These are phyloP conservation scores for Nothopassalora personata DNA, from an alignment of 2,329 filamentous ascomycete species.

Conservation along the genomic window DNA sequence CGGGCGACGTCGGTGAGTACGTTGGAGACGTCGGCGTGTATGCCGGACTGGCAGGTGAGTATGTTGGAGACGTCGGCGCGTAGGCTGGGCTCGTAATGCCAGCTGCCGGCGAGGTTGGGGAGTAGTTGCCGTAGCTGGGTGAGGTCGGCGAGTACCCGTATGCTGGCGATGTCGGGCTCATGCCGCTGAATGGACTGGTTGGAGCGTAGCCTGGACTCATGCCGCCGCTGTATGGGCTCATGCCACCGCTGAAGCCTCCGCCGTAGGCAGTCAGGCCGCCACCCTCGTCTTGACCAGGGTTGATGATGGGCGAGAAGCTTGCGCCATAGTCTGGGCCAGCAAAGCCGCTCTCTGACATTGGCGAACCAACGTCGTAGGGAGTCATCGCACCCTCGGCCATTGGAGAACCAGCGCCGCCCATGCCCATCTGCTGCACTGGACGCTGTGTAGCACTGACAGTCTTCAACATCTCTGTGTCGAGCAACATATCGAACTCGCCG, in stretches of 20 bases:
- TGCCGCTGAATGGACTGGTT: slow-evolving; percentile 34
- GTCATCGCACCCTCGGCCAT: slow-evolving; percentile 71
- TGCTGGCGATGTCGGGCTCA: slow-evolving; percentile 27
- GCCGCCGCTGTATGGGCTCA: slow-evolving; percentile 63
- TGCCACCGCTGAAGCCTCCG: slow-evolving; percentile 52
- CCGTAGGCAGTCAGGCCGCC: slow-evolving; percentile 60
- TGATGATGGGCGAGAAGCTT: slow-evolving; percentile 68
- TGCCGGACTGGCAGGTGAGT: slow-evolving; percentile 46
- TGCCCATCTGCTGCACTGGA: slow-evolving; percentile 51
- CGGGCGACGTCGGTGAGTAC: slow-evolving; percentile 34
- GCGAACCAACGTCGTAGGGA: slow-evolving; percentile 75
- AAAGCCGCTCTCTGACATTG: slow-evolving; percentile 56
- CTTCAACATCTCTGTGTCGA: slow-evolving; percentile 93
- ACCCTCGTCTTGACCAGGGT: slow-evolving; percentile 54
- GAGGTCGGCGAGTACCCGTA: slow-evolving; percentile 29
- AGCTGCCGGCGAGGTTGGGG: slow-evolving; percentile 44
- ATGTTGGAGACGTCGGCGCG: slow-evolving; percentile 46
- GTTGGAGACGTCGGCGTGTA: slow-evolving; percentile 45
- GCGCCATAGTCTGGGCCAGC: slow-evolving; percentile 58
- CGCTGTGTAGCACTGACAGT: slow-evolving; percentile 73
- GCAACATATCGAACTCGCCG: slow-evolving; percentile 86
- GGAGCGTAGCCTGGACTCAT: slow-evolving; percentile 37
- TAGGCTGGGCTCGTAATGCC: slow-evolving; percentile 52
- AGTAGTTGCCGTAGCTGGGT: slow-evolving; percentile 25
- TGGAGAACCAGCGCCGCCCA: slow-evolving; percentile 68